Percentiles rank a stretch among this genome's conserved stretches.
Conservation (phyloP, 2,329 filamentous ascomycete species). For the Parascedosporium putredinis region DNA sequence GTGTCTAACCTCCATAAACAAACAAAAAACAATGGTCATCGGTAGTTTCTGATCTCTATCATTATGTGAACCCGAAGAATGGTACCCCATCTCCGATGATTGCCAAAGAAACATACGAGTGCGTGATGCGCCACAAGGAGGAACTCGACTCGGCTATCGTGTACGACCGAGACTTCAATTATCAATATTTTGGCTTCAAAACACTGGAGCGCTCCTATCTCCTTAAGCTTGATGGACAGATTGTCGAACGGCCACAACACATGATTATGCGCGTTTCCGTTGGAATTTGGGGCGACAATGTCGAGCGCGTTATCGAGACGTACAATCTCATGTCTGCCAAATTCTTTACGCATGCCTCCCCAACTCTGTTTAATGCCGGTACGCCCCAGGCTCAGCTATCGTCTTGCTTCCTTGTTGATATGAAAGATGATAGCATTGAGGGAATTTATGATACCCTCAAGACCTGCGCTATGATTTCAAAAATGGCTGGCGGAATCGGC, state of each 20-base stretch:
- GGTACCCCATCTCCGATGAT: conserved; percentile 82
- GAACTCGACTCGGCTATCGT: conserved; percentile 98
- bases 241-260: conserved; percentile 94
- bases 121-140: conserved; percentile 89
- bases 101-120: conserved; percentile 79
- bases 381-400: conserved; percentile 91
- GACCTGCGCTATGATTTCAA: conserved; percentile 99
- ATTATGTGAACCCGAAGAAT: conserved; percentile 96
- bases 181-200: conserved; percentile 99
- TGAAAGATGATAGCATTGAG: conserved; percentile 99
- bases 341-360: conserved; percentile 96
- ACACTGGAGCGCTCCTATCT: conserved; percentile 96
- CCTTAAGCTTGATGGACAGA: conserved; percentile 87
- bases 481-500: conserved; percentile 97
- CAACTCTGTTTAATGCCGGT: conserved; percentile 95
- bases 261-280: conserved; percentile 99
- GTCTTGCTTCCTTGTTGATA: conserved; percentile 97
- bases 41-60: conserved; percentile 84
- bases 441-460: conserved; percentile 99
- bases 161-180: conserved; percentile 99
- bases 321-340: conserved; percentile 99
- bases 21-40: conserved; percentile 99
- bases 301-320: conserved; percentile 91
- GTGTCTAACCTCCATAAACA: conserved; percentile 99
- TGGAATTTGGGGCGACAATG: conserved; percentile 88